These are phyloP conservation scores for Cadophora sp. DNA, from an alignment of 2,329 filamentous ascomycete species.

Conservation along the genomic window DNA sequence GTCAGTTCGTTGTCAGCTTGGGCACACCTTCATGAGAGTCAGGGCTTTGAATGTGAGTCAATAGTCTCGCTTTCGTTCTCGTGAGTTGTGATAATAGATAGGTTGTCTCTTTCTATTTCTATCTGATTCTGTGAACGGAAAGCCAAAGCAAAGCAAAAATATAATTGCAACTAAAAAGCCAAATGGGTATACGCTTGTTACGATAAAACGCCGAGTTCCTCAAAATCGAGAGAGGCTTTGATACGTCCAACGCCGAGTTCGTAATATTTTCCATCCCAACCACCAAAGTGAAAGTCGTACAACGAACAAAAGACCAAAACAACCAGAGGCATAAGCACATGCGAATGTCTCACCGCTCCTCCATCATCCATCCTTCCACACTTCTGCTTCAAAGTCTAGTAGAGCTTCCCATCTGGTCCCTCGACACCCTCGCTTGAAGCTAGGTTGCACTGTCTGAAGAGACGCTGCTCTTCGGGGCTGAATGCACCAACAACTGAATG, in stretches of 20 bases:
- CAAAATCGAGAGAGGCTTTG: slow-evolving; percentile 44
- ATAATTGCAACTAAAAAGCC: slow-evolving; percentile 36
- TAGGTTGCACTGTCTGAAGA: slow-evolving; percentile 83
- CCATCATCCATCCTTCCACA: background rate
- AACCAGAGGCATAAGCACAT: slow-evolving; percentile 15
- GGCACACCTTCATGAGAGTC: slow-evolving; percentile 14
- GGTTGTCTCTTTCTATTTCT: no score
- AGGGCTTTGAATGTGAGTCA: background rate
- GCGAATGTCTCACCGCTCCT: slow-evolving; percentile 17
- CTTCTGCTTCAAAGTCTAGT: slow-evolving; percentile 30
- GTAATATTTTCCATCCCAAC: slow-evolving; percentile 35
- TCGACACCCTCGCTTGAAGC: slow-evolving; percentile 61
- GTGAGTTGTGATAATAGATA: no score
- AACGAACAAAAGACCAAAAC: slow-evolving; percentile 14
- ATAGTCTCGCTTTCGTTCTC: background rate
- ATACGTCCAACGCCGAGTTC: slow-evolving; percentile 46
- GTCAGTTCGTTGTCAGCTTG: slow-evolving; percentile 1
- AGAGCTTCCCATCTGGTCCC: slow-evolving; percentile 45
- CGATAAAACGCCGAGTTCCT: slow-evolving; percentile 46
- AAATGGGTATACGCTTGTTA: slow-evolving; percentile 47
- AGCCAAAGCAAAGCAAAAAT: background rate
- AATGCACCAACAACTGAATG: slow-evolving; percentile 81
- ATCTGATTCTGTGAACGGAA: no score
- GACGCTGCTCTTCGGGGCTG: slow-evolving; percentile 71
- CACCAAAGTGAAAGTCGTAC: background rate